Percentiles rank a stretch among this genome's conserved stretches.
Conservation (phyloP, 768 basidiomycete species). For the Filobasidium wieringae region DNA sequence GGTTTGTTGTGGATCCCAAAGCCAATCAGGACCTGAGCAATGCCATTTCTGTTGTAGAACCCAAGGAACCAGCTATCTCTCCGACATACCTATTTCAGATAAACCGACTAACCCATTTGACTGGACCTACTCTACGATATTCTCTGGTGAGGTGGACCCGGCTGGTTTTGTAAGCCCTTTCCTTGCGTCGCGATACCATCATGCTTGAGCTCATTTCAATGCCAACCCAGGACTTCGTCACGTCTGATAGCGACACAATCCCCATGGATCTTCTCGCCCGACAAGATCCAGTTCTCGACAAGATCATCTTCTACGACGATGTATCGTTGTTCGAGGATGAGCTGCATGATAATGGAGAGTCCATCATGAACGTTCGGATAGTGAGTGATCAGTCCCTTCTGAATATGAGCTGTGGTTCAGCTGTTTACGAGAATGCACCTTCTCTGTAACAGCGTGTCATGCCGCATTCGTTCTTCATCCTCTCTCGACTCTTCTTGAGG, state of each 20-base stretch:
- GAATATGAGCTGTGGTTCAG: not conserved
- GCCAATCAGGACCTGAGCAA: conserved; percentile 2
- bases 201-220: not conserved
- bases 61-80: conserved; percentile 18
- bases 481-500: conserved; percentile 79
- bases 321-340: conserved; percentile 92
- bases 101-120: conserved; percentile 72
- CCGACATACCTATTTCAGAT: conserved; percentile 31
- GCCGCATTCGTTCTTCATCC: conserved; percentile 85
- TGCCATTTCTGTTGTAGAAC: not conserved
- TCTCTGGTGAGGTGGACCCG: conserved; percentile 47
- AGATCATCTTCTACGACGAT: conserved; percentile 91
- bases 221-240: conserved; percentile 42
- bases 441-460: conserved; percentile 65
- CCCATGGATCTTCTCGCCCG: conserved; percentile 74
- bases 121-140: conserved; percentile 93
- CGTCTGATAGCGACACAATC: conserved; percentile 43
- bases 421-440: not conserved
- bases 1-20: too few relatives aligned
- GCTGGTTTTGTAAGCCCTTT: not conserved
- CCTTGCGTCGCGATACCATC: too few relatives aligned
- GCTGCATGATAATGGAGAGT: conserved; percentile 90
- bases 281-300: conserved; percentile 55
- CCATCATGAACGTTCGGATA: conserved; percentile 68
- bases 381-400: conserved; percentile 45